These are phyloP conservation scores for Boletus eberwhitei DNA, from an alignment of 768 basidiomycete species.

Conservation along the genomic window DNA sequence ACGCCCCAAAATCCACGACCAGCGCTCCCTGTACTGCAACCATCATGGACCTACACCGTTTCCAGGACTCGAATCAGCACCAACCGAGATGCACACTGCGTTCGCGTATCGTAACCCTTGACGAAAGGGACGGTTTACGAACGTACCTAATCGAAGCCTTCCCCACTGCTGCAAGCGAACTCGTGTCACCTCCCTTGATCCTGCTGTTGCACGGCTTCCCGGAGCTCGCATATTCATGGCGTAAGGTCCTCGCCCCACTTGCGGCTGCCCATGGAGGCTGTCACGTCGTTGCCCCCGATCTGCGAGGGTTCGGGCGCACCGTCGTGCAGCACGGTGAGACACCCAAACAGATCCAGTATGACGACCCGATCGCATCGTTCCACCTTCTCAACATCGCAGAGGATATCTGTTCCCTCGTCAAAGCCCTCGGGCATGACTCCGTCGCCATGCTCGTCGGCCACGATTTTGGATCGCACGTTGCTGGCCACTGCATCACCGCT, in stretches of 20 bases:
- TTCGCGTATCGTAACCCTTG: conserved; percentile 37
- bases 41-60: conserved; percentile 16
- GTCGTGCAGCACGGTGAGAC: conserved; percentile 24
- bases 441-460: conserved; percentile 56
- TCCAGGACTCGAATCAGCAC: conserved; percentile 13
- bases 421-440: conserved; percentile 45
- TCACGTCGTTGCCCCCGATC: conserved; percentile 62
- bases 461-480: conserved; percentile 55
- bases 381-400: conserved; percentile 48
- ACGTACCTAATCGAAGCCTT: conserved; percentile 50
- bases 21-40: background rate
- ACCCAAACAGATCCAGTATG: conserved; percentile 32
- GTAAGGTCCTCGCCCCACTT: conserved; percentile 53
- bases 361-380: conserved; percentile 50
- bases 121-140: conserved; percentile 41
- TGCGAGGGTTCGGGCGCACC: conserved; percentile 51
- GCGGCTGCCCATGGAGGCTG: conserved; percentile 42
- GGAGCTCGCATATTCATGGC: conserved; percentile 64
- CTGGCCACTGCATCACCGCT: conserved; percentile 50
- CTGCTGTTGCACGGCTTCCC: conserved; percentile 66
- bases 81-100: conserved; percentile 35
- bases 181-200: conserved; percentile 41
- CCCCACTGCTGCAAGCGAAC: conserved; percentile 21
- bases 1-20: background rate
- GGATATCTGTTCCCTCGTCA: conserved; percentile 51